These are phyloP conservation scores for Picocystis sp. DNA, from an alignment of 163 green algal genomes.

Conservation along the genomic window DNA sequence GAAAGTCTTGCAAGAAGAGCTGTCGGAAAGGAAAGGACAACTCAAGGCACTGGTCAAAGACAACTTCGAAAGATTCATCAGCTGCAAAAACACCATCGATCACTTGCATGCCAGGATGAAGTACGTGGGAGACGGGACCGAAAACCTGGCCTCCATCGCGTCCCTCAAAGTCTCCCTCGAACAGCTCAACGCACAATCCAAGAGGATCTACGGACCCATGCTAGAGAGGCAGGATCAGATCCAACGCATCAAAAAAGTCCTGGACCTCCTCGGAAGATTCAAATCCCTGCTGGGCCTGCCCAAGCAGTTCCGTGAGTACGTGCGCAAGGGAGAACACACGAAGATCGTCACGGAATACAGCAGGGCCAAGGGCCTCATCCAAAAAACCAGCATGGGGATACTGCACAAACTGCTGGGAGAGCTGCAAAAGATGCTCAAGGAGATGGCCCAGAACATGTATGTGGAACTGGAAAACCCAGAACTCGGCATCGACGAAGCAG, in stretches of 20 bases:
- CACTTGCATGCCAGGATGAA: constrained; percentile 51
- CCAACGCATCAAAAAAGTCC: constrained; percentile 51
- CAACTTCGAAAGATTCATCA: constrained; percentile 88
- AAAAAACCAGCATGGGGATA: too few species aligned
- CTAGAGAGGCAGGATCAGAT: constrained; percentile 44
- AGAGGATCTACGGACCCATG: constrained; percentile 36
- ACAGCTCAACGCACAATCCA: constrained; percentile 36
- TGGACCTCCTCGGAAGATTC: constrained; percentile 53
- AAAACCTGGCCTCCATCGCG: constrained; percentile 15
- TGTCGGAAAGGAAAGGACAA: constrained; percentile 55
- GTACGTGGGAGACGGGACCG: constrained; percentile 12
- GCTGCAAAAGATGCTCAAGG: too few species aligned
- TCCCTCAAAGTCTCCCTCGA: constrained; percentile 22
- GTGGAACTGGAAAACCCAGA: too few species aligned
- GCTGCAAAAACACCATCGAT: constrained; percentile 79
- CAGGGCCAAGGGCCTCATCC: too few species aligned
- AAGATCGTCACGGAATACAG: constrained; percentile 16
- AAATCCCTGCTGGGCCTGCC: constrained; percentile 56
- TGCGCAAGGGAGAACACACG: constrained; percentile 31
- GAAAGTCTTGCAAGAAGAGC: constrained; percentile 33
- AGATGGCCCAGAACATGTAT: too few species aligned
- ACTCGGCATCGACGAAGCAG: too few species aligned
- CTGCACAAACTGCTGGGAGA: too few species aligned
- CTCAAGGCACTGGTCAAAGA: constrained; percentile 72
- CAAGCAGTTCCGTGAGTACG: constrained; percentile 29